Percentiles rank a stretch among this genome's conserved stretches.
Evolutionary conservation across 352 stramenopile species (phyloP).

Genomic region (Globisporangium mamillatum): DNA sequence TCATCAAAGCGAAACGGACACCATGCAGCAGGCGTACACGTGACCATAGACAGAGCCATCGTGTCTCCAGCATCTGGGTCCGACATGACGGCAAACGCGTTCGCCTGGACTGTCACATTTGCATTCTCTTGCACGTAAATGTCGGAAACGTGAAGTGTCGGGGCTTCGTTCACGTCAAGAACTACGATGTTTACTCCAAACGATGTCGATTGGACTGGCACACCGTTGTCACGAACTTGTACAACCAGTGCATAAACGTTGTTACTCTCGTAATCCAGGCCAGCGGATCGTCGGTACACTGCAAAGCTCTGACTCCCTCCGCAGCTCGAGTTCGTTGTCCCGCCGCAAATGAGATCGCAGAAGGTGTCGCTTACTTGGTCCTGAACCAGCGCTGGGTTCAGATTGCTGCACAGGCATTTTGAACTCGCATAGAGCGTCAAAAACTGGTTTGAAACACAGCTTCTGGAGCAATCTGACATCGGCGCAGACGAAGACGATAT

Average conservation of each 20-base stretch:
- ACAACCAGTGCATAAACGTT: not conserved
- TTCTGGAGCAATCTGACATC: conserved; percentile 14
- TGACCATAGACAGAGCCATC: conserved; percentile 5
- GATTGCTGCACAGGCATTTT: conserved; percentile 27
- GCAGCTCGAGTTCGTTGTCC: conserved; percentile 18
- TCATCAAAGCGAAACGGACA: conserved; percentile 12
- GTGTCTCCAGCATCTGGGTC: conserved; percentile 6
- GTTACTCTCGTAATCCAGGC: conserved; percentile 25
- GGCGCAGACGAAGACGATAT: not conserved
- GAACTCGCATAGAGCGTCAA: conserved; percentile 21
- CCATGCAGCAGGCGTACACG: not conserved
- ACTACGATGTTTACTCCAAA: conserved; percentile 6
- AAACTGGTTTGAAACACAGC: conserved; percentile 21
- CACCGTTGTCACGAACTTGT: conserved; percentile 10
- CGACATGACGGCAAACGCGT: not conserved
- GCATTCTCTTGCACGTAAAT: conserved; percentile 11
- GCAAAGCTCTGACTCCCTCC: conserved; percentile 22
- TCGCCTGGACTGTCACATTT: not conserved
- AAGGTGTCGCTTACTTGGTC: conserved; percentile 6
- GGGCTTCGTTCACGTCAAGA: conserved; percentile 14
- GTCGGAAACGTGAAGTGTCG: conserved; percentile 1
- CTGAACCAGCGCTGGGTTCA: conserved; percentile 5
- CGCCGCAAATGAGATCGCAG: conserved; percentile 15
- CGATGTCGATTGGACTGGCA: not conserved
- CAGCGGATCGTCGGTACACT: conserved; percentile 22